These are phyloP conservation scores for Nigrospora osmanthi DNA, from an alignment of 2,329 filamentous ascomycete genomes.

Conservation along the genomic window DNA sequence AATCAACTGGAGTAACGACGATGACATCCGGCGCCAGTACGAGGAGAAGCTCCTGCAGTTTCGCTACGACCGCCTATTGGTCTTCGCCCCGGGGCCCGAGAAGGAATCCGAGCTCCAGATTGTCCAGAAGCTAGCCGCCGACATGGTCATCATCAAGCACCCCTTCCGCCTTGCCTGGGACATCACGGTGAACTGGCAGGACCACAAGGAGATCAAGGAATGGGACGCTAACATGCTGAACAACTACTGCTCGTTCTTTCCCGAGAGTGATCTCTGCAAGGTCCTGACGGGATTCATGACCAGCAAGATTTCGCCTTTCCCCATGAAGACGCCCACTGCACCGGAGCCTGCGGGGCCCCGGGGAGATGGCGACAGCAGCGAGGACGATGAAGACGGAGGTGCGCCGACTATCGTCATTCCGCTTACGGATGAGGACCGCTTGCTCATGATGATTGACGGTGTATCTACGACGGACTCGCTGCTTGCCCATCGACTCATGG, in stretches of 20 bases:
- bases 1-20: conserved; percentile 85
- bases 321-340: conserved; percentile 24
- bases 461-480: conserved; percentile 61
- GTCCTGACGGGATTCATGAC: conserved; percentile 76
- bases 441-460: conserved; percentile 74
- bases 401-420: conserved; percentile 46
- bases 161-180: conserved; percentile 87
- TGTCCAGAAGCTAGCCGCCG: conserved; percentile 70
- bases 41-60: conserved; percentile 86
- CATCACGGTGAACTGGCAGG: conserved; percentile 82
- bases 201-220: conserved; percentile 64
- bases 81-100: conserved; percentile 52
- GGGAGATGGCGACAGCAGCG: conserved; percentile 43
- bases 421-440: conserved; percentile 67
- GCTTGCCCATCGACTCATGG: conserved; percentile 75
- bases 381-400: conserved; percentile 50
- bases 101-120: conserved; percentile 66
- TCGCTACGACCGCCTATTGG: conserved; percentile 69
- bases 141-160: conserved; percentile 95
- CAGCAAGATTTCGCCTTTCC: conserved; percentile 79
- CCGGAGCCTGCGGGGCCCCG: conserved; percentile 13
- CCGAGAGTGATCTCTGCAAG: conserved; percentile 72
- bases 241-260: conserved; percentile 78
- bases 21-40: conserved; percentile 73
- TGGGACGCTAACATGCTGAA: conserved; percentile 73